Percentiles rank a stretch among this genome's conserved stretches.
phyloP scores from a whole-genome alignment of 1,284 basidiomycete species.

The Phellopilus nigrolimitatus region DNA sequence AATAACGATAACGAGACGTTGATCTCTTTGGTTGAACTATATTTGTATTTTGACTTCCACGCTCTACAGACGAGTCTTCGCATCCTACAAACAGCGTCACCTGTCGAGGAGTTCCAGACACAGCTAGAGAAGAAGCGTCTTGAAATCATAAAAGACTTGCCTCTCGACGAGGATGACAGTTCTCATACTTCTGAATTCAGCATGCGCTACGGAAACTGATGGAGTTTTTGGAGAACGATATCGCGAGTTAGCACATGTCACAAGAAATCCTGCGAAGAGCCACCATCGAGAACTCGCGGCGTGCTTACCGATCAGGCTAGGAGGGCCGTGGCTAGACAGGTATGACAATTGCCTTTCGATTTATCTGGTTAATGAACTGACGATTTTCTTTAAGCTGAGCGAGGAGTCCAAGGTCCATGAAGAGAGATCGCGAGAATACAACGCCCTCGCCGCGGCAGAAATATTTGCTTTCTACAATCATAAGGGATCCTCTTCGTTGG shows the following conservation, averaged over 20 bases:
- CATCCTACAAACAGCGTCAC: neutral
- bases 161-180: too few species aligned
- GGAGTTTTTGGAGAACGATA: neutral
- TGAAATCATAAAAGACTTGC: neutral
- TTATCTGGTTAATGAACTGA: neutral
- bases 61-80: neutral
- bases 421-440: slow-evolving; percentile 13
- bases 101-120: neutral
- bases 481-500: neutral
- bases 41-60: neutral
- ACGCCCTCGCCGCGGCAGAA: slow-evolving; percentile 13
- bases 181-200: too few species aligned
- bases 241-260: neutral
- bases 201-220: neutral
- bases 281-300: neutral
- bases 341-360: neutral
- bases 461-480: slow-evolving; percentile 16
- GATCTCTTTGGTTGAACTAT: neutral
- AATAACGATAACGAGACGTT: neutral
- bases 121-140: neutral
- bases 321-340: neutral
- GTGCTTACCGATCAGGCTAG: neutral
- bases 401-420: slow-evolving; percentile 16
- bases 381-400: slow-evolving; percentile 2
- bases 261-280: neutral